phyloP scores from a whole-genome alignment of 2,329 filamentous ascomycete genomes.

The Ceratocystis variospora region DNA sequence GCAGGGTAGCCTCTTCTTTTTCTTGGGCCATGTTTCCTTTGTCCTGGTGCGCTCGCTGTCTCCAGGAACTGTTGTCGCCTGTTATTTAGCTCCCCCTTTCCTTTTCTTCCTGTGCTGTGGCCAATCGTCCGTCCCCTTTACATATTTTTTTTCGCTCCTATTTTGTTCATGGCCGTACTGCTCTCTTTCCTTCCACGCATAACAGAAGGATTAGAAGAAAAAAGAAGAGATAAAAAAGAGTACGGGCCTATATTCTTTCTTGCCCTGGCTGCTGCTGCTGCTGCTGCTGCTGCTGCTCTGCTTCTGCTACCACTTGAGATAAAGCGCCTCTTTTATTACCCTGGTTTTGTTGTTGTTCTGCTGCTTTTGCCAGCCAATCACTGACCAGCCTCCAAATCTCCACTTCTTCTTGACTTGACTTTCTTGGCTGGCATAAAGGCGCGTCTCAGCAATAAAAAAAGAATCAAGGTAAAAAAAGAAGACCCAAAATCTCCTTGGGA shows the following conservation, averaged over 20 bases:
- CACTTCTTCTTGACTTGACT: neutral
- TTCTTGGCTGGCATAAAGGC: constrained; percentile 8
- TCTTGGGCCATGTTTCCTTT: neutral
- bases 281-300: too few species aligned
- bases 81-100: neutral
- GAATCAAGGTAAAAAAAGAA: neutral
- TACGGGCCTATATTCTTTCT: too few species aligned
- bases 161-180: neutral
- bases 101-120: neutral
- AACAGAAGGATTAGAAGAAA: too few species aligned
- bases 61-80: neutral
- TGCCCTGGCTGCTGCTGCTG: too few species aligned
- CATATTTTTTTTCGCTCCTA: neutral
- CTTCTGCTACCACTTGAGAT: too few species aligned
- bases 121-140: neutral
- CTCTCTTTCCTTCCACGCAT: too few species aligned
- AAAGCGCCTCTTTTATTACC: neutral
- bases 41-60: neutral
- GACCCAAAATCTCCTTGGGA: too few species aligned
- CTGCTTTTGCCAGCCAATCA: neutral
- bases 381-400: constrained; percentile 6
- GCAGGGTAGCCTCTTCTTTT: constrained; percentile 7
- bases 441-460: constrained; percentile 1
- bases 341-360: neutral
- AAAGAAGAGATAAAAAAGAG: too few species aligned